A percentile compares a stretch with the other conserved stretches of the same genome.
Conservation (phyloP, 768 basidiomycete species). For the Phlegmacium glaucopus region DNA sequence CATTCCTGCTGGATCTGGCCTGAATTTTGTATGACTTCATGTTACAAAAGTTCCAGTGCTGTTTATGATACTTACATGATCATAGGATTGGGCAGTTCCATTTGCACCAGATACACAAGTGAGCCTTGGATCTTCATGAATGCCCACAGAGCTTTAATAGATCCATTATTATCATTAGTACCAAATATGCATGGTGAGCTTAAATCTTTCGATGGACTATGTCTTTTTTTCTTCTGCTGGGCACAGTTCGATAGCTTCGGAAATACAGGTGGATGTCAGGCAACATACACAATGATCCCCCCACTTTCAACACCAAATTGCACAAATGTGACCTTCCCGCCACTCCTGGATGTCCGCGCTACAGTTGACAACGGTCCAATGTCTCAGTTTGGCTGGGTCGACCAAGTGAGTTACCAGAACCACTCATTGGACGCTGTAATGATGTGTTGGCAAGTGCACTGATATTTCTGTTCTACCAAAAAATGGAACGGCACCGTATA, state of each 20-base stretch:
- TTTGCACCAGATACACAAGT: constrained; percentile 57
- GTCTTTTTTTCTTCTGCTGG: not conserved
- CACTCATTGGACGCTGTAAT: not conserved
- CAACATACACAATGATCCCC: constrained; percentile 52
- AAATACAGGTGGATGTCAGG: constrained; percentile 60
- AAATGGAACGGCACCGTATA: constrained; percentile 60
- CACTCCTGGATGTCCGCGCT: constrained; percentile 42
- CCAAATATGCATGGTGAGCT: constrained; percentile 63
- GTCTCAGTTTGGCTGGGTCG: constrained; percentile 58
- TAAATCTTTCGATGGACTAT: not conserved
- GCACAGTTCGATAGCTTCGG: constrained; percentile 53
- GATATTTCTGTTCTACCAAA: constrained; percentile 50
- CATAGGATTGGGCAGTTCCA: constrained; percentile 56
- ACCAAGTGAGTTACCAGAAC: constrained; percentile 36
- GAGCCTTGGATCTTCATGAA: constrained; percentile 7
- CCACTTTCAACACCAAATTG: constrained; percentile 40
- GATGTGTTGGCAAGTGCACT: constrained; percentile 40
- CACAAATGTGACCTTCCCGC: constrained; percentile 45
- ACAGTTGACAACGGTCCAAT: constrained; percentile 44
- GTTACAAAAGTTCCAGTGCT: not conserved
- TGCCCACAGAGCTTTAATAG: not conserved
- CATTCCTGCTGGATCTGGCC: constrained; percentile 42
- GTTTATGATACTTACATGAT: not conserved
- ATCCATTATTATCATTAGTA: constrained; percentile 33
- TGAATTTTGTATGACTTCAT: constrained; percentile 41